Evolutionary conservation across 257 asterid species (phyloP), one percentile per base, ranked within the genome.

Genomic region (Nicotiana tomentosiformis): DNA sequence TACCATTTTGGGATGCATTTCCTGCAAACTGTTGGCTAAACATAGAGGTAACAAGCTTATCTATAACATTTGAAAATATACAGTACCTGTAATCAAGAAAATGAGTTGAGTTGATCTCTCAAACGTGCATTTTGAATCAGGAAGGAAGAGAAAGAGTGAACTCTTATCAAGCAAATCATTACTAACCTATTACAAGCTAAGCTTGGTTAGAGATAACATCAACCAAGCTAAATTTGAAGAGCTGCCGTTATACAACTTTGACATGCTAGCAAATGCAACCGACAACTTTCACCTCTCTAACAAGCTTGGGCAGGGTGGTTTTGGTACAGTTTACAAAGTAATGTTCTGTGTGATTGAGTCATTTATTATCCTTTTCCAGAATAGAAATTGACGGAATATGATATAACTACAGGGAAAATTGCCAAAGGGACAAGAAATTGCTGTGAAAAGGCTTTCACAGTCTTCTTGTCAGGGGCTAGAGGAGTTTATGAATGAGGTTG

Each of bases 261-360:
- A 87, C 77, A 82, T 84, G 26, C 83, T 92, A 29, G 89, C 90
- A 35, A 87, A 35, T 29, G 92, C 95, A 29, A 91, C 95, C 8
- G 81, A 86, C 18, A 85, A 85, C 10, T 92, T 91, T 57, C 78
- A 86, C 37, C 80, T 84, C 1, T 64, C 76, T 56, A 90, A 86
- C 65, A 85, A 86, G 58, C 93, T 92, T 5, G 97, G 95, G 8
- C 84, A 81, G 66, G 97, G 97, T 43, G 93, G 97, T 32, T 92
- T 92, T 8, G 97, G 97, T 46, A 86, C 88, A 18, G 97, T 92
- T 66, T 92, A 91, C 84, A 90, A 88, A 90, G 97, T 92, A 85
- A 23, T 17, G 14, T 10, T 39, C 33, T 30, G 6, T 46, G 26
- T 26, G 8, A 5, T 78, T 29, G 15, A 0, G n/a, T 3, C 0